These are phyloP conservation scores for Geranium brycei DNA, from an alignment of 345 rosid genomes.

Conservation along the genomic window DNA sequence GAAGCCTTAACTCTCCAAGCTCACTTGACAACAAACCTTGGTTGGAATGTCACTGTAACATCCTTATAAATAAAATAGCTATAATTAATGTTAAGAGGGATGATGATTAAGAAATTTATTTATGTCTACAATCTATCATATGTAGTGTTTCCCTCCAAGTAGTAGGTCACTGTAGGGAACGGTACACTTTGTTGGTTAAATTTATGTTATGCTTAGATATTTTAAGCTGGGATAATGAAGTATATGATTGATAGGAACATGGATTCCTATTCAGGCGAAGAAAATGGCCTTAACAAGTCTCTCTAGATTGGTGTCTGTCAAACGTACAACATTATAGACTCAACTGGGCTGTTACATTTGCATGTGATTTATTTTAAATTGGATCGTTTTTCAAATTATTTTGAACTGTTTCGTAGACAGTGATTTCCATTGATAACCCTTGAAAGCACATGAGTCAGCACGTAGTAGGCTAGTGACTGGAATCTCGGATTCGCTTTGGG, in stretches of 20 bases:
- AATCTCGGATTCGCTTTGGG: constrained; percentile 16
- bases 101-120: no score
- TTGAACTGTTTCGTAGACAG: constrained; percentile 16
- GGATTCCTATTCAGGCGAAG: no score
- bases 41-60: no score
- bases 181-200: neutral
- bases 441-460: constrained; percentile 22
- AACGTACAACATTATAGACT: neutral
- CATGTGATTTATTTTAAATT: constrained; percentile 4
- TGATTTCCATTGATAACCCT: constrained; percentile 15
- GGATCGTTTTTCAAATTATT: constrained; percentile 12
- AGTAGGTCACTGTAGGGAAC: neutral
- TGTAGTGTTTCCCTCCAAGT: neutral
- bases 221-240: neutral
- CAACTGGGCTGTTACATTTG: constrained; percentile 1
- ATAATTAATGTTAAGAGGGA: no score
- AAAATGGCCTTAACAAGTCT: no score
- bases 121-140: no score
- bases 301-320: neutral
- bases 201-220: neutral
- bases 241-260: no score
- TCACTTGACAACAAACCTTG: no score
- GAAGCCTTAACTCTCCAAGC: no score
- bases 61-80: no score
- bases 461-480: constrained; percentile 18